Evolutionary conservation across 306 rosid genomes (phyloP).

Genomic region (Pterocarpus macrocarpus): DNA sequence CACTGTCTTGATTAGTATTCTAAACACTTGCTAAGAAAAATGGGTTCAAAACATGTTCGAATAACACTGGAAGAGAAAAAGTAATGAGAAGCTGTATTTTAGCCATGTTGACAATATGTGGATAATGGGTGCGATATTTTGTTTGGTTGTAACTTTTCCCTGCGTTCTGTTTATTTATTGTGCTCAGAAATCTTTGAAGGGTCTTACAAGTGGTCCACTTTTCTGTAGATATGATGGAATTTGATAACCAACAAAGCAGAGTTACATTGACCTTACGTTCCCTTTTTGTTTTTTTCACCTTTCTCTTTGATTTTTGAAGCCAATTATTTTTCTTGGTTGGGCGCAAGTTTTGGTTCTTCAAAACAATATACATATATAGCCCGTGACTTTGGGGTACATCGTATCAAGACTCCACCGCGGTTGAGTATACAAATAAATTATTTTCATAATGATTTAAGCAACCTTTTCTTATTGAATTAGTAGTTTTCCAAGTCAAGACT

Average conservation of each 20-base stretch:
- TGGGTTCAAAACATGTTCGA: not conserved
- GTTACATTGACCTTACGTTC: conserved; percentile 9
- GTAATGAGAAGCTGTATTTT: too few relatives aligned
- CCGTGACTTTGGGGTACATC: not conserved
- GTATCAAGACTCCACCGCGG: not conserved
- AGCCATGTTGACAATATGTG: not conserved
- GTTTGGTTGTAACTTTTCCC: not conserved
- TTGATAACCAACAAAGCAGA: not conserved
- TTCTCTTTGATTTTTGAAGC: not conserved
- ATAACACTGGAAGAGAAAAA: not conserved
- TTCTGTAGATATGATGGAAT: conserved; percentile 1
- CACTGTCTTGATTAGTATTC: too few relatives aligned
- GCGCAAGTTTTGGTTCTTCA: not conserved
- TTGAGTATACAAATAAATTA: not conserved
- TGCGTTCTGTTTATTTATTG: not conserved
- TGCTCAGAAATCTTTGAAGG: conserved; percentile 7
- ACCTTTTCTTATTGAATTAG: not conserved
- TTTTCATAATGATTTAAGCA: not conserved
- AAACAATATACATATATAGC: not conserved
- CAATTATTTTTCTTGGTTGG: not conserved
- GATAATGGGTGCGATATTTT: not conserved
- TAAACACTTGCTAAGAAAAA: too few relatives aligned
- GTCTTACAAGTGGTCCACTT: conserved; percentile 34
- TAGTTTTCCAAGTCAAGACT: not conserved
- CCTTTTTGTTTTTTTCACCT: not conserved